Base-by-base conservation (phyloP, 2,329 filamentous ascomycete species). In the Apiospora hydei region DNA sequence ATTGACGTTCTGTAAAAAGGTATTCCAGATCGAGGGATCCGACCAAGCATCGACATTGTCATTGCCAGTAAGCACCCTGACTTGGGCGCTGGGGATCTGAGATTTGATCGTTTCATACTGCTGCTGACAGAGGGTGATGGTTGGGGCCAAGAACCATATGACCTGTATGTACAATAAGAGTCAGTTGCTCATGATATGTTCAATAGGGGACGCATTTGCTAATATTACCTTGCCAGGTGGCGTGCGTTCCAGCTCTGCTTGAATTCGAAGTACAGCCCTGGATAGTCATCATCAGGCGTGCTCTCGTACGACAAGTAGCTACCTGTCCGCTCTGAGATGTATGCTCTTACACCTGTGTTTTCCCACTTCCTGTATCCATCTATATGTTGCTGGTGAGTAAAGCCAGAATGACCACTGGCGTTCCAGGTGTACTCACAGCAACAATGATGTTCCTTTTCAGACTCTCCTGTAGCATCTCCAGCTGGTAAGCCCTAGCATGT, bases 331-430 rank as follows among this genome's bases (percentile, higher is more conserved):
- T 10, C 5, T n/a, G 30, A 13, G 34, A 41, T 41, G 34, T 14
- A 41, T 41, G 57, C 21, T 81, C 87, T 82, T 87, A 94, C 92
- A 95, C 88, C 75, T 92, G 90, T 3, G 93, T 95, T 80, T 95
- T 95, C 2, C 93, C 93, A 74, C 89, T 94, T 1, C 93, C 93
- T 0, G 93, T 95, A 74, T 93, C 92, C 93, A 95, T 95, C 92
- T 82, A 71, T 46, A 38, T 51, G 47, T 72, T 72, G 43, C 71
- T 71, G 69, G 30, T 13, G 16, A 8, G 11, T 68, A 6, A 24
- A 16, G 18, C 18, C 53, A 41, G 44, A 67, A 68, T 44, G 16
- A 1, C 10, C 34, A n/a, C 10, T 18, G 57, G 34, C 18, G 1
- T 41, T 41, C 13, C 13, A 13, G 24, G 26, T 41, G 24, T 18